Evolutionary conservation across 352 stramenopile genomes (phyloP).

Genomic region (Phytophthora hibernalis): DNA sequence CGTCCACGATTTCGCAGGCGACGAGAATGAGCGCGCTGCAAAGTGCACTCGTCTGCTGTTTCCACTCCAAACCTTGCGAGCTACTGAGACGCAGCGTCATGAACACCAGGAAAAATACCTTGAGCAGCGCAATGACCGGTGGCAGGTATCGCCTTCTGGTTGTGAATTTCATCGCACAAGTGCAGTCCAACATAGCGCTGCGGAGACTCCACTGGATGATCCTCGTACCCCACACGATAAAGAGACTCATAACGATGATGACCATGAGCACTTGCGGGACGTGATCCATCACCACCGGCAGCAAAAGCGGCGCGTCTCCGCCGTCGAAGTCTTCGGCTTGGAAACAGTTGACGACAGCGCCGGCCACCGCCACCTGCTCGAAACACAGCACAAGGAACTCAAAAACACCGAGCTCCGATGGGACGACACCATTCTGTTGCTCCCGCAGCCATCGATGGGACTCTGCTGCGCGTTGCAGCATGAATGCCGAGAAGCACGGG

Average conservation of each 20-base stretch:
- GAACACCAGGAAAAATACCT: slow-evolving; percentile 35
- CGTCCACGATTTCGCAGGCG: slow-evolving; percentile 37
- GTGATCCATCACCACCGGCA: slow-evolving; percentile 32
- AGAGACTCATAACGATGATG: slow-evolving; percentile 30
- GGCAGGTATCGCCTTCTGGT: slow-evolving; percentile 34
- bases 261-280: slow-evolving; percentile 35
- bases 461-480: slow-evolving; percentile 31
- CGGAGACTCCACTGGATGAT: slow-evolving; percentile 34
- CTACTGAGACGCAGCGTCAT: slow-evolving; percentile 27
- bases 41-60: slow-evolving; percentile 33
- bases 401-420: slow-evolving; percentile 38
- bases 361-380: slow-evolving; percentile 41
- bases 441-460: slow-evolving; percentile 33
- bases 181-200: slow-evolving; percentile 27
- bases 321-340: slow-evolving; percentile 25
- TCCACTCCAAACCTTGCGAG: slow-evolving; percentile 29
- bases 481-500: slow-evolving; percentile 1
- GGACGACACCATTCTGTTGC: slow-evolving; percentile 27
- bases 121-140: slow-evolving; percentile 39
- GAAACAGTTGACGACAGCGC: slow-evolving; percentile 47
- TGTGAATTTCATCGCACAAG: slow-evolving; percentile 28
- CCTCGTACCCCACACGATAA: slow-evolving; percentile 33
- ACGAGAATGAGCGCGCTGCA: slow-evolving; percentile 41
- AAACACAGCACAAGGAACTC: slow-evolving; percentile 47
- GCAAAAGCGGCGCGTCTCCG: slow-evolving; percentile 25